Evolutionary conservation across 345 rosid species (phyloP), one percentile per base, ranked within the genome.

Genomic region (Hirschfeldia incana): DNA sequence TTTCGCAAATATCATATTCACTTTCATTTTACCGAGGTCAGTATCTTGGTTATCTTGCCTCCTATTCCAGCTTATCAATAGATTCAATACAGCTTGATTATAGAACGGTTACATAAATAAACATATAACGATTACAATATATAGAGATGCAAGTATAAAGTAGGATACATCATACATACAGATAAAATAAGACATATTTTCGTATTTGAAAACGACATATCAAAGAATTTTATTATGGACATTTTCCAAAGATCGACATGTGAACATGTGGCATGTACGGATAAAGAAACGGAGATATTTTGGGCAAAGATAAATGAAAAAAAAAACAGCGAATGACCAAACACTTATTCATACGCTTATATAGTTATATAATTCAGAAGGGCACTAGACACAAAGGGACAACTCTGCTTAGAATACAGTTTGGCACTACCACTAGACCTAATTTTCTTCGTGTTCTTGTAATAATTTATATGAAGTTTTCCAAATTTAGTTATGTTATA

Each of bases 401-500:
- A 79, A 49, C 74, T 73, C 62, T 68, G 16, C 46, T 28, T 26
- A 67, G 32, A 67, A 67, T 60, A 79, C 82, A 73, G 74, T 60
- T 73, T 67, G 82, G 78, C 82, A 67, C 78, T 79, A 10, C 49
- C 78, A 61, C 78, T 73, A 29, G 69, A 73, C 82, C 82, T 79
- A 79, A 73, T 49, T 73, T 64, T 55, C 65, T 70, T 64, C 49
- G 17, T 59, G 39, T 73, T 79, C 69, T 67, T 60, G 58, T 68
- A 49, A 67, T 73, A 59, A 44, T 73, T 53, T 59, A 53, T 73
- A 32, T 59, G 73, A 61, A 29, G 67, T 71, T 73, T 78, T 65
- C 51, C 28, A 46, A 12, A 26, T 67, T 44, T 15, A 27, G 60
- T 46, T 34, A 73, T 78, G 11, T 2, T 65, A 63, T 64, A 34